A percentile compares a stretch with the other conserved stretches of the same genome.
phyloP scores from a whole-genome alignment of 305 asterid species.

The Fraxinus sp. region DNA sequence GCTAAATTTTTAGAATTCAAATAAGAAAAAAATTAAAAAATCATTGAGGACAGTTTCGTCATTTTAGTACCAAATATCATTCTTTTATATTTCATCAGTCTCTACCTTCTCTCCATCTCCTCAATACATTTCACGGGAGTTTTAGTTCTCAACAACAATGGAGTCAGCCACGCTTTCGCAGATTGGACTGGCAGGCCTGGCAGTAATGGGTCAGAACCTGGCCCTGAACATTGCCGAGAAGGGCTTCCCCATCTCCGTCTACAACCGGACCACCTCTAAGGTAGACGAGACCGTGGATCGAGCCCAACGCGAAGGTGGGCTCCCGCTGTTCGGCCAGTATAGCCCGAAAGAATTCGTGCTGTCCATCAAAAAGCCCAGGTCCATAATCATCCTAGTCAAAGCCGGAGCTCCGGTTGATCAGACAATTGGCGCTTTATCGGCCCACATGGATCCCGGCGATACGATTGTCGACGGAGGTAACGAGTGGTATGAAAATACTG shows the following conservation, averaged over 20 bases:
- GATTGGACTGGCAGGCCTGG: slow-evolving; percentile 77
- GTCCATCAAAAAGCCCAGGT: slow-evolving; percentile 67
- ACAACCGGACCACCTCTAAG: slow-evolving; percentile 74
- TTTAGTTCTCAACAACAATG: slow-evolving; percentile 26
- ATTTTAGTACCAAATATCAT: background rate
- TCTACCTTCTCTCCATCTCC: background rate
- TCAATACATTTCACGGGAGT: background rate
- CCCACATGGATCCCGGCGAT: slow-evolving; percentile 76
- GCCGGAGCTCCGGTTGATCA: slow-evolving; percentile 90
- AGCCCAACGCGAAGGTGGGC: slow-evolving; percentile 65
- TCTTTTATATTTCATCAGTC: background rate
- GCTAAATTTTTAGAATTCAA: background rate
- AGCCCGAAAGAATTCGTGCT: slow-evolving; percentile 64
- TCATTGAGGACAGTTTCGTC: slow-evolving; percentile 13
- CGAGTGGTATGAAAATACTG: slow-evolving; percentile 94
- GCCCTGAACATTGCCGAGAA: slow-evolving; percentile 85
- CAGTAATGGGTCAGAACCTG: slow-evolving; percentile 88
- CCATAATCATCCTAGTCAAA: slow-evolving; percentile 73
- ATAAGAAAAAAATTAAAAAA: background rate
- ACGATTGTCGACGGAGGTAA: slow-evolving; percentile 85
- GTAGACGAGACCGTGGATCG: slow-evolving; percentile 82
- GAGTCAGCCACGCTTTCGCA: slow-evolving; percentile 59
- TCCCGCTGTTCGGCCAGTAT: slow-evolving; percentile 65
- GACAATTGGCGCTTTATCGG: slow-evolving; percentile 61
- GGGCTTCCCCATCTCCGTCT: slow-evolving; percentile 86